Evolutionary conservation across 441 rosid species (phyloP), one percentile per base, ranked within the genome.

Genomic region (Euphorbia schlechtendalii): DNA sequence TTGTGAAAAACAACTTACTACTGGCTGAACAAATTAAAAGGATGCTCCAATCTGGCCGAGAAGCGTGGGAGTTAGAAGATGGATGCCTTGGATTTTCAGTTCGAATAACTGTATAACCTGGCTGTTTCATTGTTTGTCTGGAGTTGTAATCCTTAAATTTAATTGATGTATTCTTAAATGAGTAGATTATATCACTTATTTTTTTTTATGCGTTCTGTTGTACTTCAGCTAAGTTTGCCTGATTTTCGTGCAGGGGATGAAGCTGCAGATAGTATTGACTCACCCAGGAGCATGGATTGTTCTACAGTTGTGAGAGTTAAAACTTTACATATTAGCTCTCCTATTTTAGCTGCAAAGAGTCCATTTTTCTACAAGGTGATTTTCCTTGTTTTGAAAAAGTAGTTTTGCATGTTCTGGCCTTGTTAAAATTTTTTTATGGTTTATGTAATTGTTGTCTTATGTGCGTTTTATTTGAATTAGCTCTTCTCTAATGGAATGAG

Each of bases 331-430:
- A 90, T 92, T 56, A 92, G 96, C 65, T 90, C 97, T 65, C 96
- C 96, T 30, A 90, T 92, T 64, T 84, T 92, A 71, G 98, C 98
- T 30, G 98, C 98, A 0, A 92, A 85, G 76, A 92, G 96, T 77
- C 98, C 96, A 8, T 92, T 92, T 75, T 92, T 92, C 69, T 92
- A 92, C 65, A 92, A 92, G 86, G 98, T 84, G 63, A 70, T 22
- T n/a, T 8, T 17, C 51, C 28, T 41, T 2, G 40, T 51, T 30
- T 43, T 43, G 48, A 43, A 43, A 38, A 18, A 1, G 32, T 28
- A 14, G 52, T 63, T 62, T 55, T 64, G 3, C 15, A 18, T 49
- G 8, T 67, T 14, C 57, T 36, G 48, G 46, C 24, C 21, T 24
- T 22, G 18, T 59, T n/a, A n/a, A n/a, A n/a, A n/a, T n/a, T n/a